Evolutionary conservation across 768 basidiomycete genomes (phyloP), one percentile per base, ranked within the genome.

Genomic region (Hemileccinum rubropunctum): DNA sequence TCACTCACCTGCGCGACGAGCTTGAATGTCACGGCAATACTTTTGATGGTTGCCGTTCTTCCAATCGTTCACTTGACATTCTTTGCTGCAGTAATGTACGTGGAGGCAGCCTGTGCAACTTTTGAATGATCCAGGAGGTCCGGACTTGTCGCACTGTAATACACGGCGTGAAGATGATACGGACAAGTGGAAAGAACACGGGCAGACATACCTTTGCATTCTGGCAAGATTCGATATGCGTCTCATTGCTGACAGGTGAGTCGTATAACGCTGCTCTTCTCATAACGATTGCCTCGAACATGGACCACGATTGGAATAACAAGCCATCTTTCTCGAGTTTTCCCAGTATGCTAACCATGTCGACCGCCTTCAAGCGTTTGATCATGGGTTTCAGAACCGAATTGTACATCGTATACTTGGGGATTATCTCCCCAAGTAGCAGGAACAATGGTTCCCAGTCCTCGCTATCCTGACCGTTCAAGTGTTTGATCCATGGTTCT

Each of bases 61-160:
- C 64, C 64, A 66, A 33, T 66, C 64, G 42, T 64, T 56, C 0
- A 49, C 60, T 40, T 66, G 66, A 45, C 66, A 68, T 47, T 66
- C 65, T 41, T 51, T 66, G 50, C 62, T 57, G 46, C 64, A 66
- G 35, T 66, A 68, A 41, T 64, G 49, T 20, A 66, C 65, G 35
- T 64, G 59, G 38, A 61, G 61, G 44, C 65, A 66, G 9, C 64
- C 62, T 6, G 55, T 55, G 17, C 66, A 66, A 3, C 51, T 56
- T 37, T 62, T 68, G 38, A 66, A 58, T 23, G 59, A 62, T 20
- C 57, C 62, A 8, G 54, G 47, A 18, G 64, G 62, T 15, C 59
- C 62, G 0, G 59, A 57, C 35, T 52, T 68, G 40, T 49, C 48
- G 14, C 64, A 66, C 66, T 68, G 30, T 26, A 51, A 0, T 5